Conservation (phyloP, 306 rosid genomes). For the Rosa multiflora region DNA sequence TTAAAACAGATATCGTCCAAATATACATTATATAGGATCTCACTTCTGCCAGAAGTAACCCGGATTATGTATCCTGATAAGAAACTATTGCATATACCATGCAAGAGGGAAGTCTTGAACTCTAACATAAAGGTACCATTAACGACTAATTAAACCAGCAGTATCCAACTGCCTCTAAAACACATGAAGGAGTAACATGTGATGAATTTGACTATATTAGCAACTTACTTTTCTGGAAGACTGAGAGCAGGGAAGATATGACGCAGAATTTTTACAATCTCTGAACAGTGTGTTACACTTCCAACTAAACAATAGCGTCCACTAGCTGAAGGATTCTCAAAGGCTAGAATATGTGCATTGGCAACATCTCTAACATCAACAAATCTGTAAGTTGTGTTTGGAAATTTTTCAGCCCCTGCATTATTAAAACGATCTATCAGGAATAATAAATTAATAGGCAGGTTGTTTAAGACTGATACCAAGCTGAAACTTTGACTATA, state of each 20-base stretch:
- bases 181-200: neutral
- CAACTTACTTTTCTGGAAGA: constrained; percentile 50
- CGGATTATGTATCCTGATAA: neutral
- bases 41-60: neutral
- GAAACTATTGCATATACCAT: neutral
- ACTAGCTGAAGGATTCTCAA: constrained; percentile 57
- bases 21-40: neutral
- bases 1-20: neutral
- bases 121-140: neutral
- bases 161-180: neutral
- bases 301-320: constrained; percentile 58
- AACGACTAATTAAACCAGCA: neutral
- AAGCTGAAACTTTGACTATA: neutral
- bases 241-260: constrained; percentile 44
- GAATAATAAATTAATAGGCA: neutral
- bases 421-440: neutral
- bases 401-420: constrained; percentile 47
- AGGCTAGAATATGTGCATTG: constrained; percentile 58
- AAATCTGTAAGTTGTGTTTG: constrained; percentile 35
- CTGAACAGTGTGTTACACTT: constrained; percentile 40
- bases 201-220: too few relatives aligned
- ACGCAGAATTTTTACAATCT: constrained; percentile 34
- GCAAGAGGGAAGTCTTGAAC: neutral
- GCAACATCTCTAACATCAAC: constrained; percentile 69
- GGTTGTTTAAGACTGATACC: neutral